A percentile compares a stretch with the other conserved stretches of the same genome.
Evolutionary conservation across 1,139 yeast species (phyloP).

Genomic region (Kodamaea anthophila): DNA sequence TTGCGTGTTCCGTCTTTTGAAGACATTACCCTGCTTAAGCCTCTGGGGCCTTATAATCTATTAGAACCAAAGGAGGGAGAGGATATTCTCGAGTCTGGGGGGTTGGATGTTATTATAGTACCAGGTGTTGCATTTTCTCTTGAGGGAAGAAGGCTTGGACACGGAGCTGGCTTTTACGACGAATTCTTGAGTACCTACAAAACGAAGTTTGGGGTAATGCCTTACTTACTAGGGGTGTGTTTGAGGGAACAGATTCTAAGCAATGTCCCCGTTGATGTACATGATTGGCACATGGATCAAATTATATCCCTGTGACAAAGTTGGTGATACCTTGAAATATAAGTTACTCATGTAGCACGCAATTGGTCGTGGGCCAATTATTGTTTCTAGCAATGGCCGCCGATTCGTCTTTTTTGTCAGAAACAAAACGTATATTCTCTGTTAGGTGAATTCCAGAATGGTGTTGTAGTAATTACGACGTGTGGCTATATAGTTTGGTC

Average conservation of each 20-base stretch:
- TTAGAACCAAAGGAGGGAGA: slow-evolving; percentile 55
- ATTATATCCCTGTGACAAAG: too few species aligned
- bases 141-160: slow-evolving; percentile 63
- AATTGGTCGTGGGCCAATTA: too few species aligned
- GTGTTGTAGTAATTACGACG: too few species aligned
- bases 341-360: too few species aligned
- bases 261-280: slow-evolving; percentile 57
- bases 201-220: slow-evolving; percentile 25
- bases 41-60: slow-evolving; percentile 63
- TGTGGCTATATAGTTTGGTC: too few species aligned
- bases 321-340: too few species aligned
- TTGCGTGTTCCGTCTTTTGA: slow-evolving; percentile 38
- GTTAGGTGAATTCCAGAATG: too few species aligned
- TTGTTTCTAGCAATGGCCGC: too few species aligned
- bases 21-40: slow-evolving; percentile 43
- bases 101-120: slow-evolving; percentile 64
- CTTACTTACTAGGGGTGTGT: slow-evolving; percentile 62
- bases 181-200: slow-evolving; percentile 55
- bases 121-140: slow-evolving; percentile 82
- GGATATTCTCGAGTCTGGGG: slow-evolving; percentile 30
- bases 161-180: slow-evolving; percentile 92
- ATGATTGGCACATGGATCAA: slow-evolving; percentile 62
- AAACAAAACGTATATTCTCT: too few species aligned
- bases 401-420: too few species aligned
- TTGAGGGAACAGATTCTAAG: slow-evolving; percentile 61